Evolutionary conservation across 441 rosid genomes (phyloP), one percentile per base, ranked within the genome.

Genomic region (Erodium chrysanthum): DNA sequence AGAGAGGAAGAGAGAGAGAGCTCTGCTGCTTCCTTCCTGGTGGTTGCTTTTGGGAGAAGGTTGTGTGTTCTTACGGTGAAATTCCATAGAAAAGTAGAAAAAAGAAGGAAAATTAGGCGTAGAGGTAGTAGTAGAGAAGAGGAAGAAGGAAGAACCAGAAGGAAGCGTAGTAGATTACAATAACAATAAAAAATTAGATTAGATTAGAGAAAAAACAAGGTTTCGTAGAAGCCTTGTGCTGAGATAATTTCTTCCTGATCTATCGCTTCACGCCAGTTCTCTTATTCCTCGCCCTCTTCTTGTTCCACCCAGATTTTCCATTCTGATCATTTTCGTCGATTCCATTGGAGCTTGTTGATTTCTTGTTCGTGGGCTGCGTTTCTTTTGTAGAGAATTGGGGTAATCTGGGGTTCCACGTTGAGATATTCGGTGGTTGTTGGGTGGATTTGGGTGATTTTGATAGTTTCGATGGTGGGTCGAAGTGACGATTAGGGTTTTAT

Each of bases 41-140:
- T 21, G 70, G 77, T 77, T 70, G 68, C 85, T 83, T 78, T 70
- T 68, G 2, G 68, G 65, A n/a, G 82, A 85, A 81, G 80, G 65
- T 80, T 84, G 78, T 77, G 60, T 68, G 70, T 74, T 68, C 75
- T 75, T 63, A 8, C 61, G 2, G 1, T 21, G 10, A 12, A 65
- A 69, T 27, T 35, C 40, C 40, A 35, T 35, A 35, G 40, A 5
- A 35, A 35, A 35, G 40, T 9, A 35, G 40, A 35, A 35, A 35
- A 35, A 35, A 0, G 21, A 70, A 63, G 58, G 59, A 29, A 46
- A 10, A 37, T 42, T 35, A 7, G 22, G 70, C 12, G 56, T 56
- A 29, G 66, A 70, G 37, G 46, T 67, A 20, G 60, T 67, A 20
- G 60, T 72, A 60, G 71, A 50, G 61, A 52, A 6, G 23, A 52